Evolutionary conservation across 371 early-diverging fungal species (phyloP).

Genomic region (Apophysomyces variabilis): DNA sequence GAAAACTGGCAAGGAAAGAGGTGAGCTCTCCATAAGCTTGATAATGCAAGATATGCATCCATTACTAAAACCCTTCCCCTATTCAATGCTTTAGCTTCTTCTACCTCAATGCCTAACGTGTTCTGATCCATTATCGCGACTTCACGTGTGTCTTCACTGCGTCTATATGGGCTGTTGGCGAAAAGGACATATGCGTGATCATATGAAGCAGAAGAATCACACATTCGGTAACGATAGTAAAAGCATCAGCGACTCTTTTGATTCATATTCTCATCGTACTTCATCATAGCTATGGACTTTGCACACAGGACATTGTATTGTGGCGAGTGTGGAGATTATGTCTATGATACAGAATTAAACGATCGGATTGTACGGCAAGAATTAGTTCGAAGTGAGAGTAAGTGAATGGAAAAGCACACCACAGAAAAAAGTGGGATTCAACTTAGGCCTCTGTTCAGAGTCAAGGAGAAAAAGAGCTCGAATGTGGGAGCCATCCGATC

Average conservation of each 20-base stretch:
- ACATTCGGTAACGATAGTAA: constrained; percentile 59
- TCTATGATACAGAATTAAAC: constrained; percentile 83
- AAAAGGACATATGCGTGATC: constrained; percentile 66
- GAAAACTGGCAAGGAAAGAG: constrained; percentile 25
- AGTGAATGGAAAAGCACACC: not conserved
- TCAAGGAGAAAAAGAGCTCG: constrained; percentile 34
- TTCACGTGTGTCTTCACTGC: constrained; percentile 86
- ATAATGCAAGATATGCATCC: constrained; percentile 16
- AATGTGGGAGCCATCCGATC: constrained; percentile 41
- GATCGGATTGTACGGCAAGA: constrained; percentile 62
- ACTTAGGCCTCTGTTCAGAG: constrained; percentile 11
- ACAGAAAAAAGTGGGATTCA: too few relatives aligned
- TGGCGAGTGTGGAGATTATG: constrained; percentile 80
- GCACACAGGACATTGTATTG: constrained; percentile 73
- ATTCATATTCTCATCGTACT: not conserved
- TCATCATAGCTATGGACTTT: constrained; percentile 47
- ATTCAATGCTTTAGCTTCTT: constrained; percentile 56
- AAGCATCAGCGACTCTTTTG: not conserved
- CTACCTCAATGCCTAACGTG: constrained; percentile 71
- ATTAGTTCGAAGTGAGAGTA: constrained; percentile 33
- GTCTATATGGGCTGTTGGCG: constrained; percentile 69
- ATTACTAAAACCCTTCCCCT: not conserved
- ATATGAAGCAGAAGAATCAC: constrained; percentile 63
- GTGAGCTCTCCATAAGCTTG: not conserved
- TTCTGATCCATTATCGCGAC: constrained; percentile 62